Evolutionary conservation across 345 rosid genomes (phyloP), one percentile per base, ranked within the genome.

Genomic region (Linum tenue): DNA sequence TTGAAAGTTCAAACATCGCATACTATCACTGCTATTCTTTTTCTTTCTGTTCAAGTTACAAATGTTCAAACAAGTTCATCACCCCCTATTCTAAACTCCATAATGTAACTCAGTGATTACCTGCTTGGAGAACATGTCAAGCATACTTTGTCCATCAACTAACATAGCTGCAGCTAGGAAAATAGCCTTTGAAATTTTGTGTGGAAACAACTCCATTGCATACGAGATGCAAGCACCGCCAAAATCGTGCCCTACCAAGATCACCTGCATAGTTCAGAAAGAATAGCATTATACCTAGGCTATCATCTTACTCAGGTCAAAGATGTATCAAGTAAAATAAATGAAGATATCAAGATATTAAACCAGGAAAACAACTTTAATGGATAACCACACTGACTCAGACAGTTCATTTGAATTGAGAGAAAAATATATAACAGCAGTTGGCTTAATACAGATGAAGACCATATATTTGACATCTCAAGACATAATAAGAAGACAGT

Each of bases 241-340:
- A 69, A 94, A 84, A 79, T 94, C 97, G 10, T 90, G 99, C 42
- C 97, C 97, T 3, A 85, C 96, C 89, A 94, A 80, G 65, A 94
- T 82, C 72, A 87, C 96, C 99, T 94, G 82, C 82, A 73, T 3
- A 11, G 57, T 56, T 37, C 53, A 39, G 53, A 50, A 22, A 39
- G 5, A 16, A 57, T 40, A 68, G 64, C 38, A 3, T 14, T 35
- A 1, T 55, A 42, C 43, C 39, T 55, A 31, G 35, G 55, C 41
- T 43, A 59, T 63, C 37, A 3, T n/a, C 43, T 15, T 40, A 58
- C n/a, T 7, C 22, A 56, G 39, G 64, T 4, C 36, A 44, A 17
- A 8, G 37, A 37, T 22, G 31, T 22, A 22, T 22, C 31, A 22
- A 22, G 31, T 22, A 22, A 22, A 22, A 22, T 22, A 22, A 22